A percentile compares a stretch with the other conserved stretches of the same genome.
These are phyloP conservation scores for Gossypium rotundifolium DNA, from an alignment of 345 rosid genomes.

Conservation along the genomic window DNA sequence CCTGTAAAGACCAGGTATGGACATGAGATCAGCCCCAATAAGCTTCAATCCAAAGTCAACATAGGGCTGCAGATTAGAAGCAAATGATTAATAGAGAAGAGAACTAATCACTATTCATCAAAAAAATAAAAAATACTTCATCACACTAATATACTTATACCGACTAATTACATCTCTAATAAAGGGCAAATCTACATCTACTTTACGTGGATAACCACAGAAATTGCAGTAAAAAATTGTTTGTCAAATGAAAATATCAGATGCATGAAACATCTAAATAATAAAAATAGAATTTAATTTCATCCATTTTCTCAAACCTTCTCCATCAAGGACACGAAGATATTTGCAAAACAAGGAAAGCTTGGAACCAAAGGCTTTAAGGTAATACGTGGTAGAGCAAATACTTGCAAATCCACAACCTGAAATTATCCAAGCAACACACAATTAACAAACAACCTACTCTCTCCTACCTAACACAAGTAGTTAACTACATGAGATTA, in stretches of 20 bases:
- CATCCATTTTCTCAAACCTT: conserved; percentile 46
- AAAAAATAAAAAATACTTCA: neutral
- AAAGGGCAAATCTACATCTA: neutral
- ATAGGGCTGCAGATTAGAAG: conserved; percentile 64
- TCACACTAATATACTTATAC: neutral
- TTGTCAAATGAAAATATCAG: neutral
- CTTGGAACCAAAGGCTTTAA: conserved; percentile 91
- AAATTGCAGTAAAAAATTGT: neutral
- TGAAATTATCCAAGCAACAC: conserved; percentile 24
- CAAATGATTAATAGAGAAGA: neutral
- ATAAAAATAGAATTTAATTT: neutral
- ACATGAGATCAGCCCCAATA: conserved; percentile 93
- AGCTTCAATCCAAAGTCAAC: conserved; percentile 93
- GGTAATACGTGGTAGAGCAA: conserved; percentile 85
- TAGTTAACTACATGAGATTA: neutral
- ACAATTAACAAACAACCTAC: conserved; percentile 9
- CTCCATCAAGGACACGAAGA: conserved; percentile 85
- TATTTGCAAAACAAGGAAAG: conserved; percentile 93
- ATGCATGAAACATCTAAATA: neutral
- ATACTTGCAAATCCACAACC: conserved; percentile 91
- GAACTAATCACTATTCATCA: neutral
- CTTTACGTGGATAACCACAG: neutral
- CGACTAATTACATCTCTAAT: neutral
- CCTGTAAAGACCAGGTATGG: conserved; percentile 93
- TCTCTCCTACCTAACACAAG: neutral